Evolutionary conservation across 345 rosid genomes (phyloP).

Genomic region (Brassica juncea): DNA sequence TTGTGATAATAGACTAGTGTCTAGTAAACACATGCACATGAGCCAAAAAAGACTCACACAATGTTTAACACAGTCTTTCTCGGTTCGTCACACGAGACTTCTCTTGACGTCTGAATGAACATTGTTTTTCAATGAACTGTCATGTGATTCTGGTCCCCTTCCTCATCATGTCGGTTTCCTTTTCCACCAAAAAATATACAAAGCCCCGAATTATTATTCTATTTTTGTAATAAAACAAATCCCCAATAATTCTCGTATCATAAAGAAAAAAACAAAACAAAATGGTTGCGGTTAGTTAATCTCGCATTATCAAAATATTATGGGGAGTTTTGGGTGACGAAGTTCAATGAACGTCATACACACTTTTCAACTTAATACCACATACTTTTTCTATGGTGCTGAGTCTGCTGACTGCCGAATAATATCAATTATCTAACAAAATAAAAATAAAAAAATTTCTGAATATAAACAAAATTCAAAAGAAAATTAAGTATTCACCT

Average conservation of each 20-base stretch:
- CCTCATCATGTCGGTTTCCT: conserved; percentile 7
- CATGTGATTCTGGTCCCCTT: conserved; percentile 32
- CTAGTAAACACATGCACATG: not conserved
- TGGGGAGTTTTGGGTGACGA: conserved; percentile 21
- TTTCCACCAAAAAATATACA: conserved; percentile 14
- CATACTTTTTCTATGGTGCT: not conserved
- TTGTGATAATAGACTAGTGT: not conserved
- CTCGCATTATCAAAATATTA: not conserved
- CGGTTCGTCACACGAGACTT: conserved; percentile 6
- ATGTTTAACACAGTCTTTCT: not conserved
- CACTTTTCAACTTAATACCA: not conserved
- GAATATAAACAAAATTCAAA: not conserved
- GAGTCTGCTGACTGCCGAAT: too few species aligned
- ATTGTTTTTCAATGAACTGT: conserved; percentile 3
- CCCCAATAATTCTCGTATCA: not conserved
- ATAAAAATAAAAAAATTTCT: not conserved
- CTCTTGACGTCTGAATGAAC: conserved; percentile 14
- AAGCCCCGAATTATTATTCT: not conserved
- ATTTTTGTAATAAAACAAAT: not conserved
- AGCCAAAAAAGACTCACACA: not conserved
- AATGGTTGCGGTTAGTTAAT: conserved; percentile 9
- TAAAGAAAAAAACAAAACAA: not conserved
- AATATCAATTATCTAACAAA: not conserved
- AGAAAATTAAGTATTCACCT: not conserved
- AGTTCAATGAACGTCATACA: conserved; percentile 9